Evolutionary conservation across 2,329 filamentous ascomycete species (phyloP).

Genomic region (Trichoderma asperellum): DNA sequence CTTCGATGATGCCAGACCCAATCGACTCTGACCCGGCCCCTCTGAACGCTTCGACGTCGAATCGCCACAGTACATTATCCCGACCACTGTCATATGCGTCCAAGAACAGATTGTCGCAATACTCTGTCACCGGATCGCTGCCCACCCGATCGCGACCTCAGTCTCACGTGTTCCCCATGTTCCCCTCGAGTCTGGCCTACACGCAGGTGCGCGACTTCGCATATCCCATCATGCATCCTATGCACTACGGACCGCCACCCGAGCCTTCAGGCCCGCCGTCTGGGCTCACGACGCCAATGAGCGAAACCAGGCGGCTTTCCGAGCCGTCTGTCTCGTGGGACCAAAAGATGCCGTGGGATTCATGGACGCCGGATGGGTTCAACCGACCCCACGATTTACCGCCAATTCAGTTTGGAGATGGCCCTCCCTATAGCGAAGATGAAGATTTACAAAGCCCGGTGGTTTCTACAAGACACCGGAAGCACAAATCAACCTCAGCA

Average conservation of each 20-base stretch:
- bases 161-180: constrained; percentile 81
- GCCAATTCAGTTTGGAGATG: constrained; percentile 82
- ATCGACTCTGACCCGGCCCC: constrained; percentile 60
- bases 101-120: constrained; percentile 81
- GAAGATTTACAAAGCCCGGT: constrained; percentile 93
- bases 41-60: constrained; percentile 59
- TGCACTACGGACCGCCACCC: constrained; percentile 92
- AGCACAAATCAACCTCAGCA: constrained; percentile 73
- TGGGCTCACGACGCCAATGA: constrained; percentile 80
- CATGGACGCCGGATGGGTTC: constrained; percentile 57
- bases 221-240: constrained; percentile 77
- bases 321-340: constrained; percentile 81
- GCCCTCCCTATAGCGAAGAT: constrained; percentile 92
- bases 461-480: constrained; percentile 81
- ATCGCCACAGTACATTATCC: constrained; percentile 63
- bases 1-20: constrained; percentile 50
- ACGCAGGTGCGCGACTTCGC: constrained; percentile 96
- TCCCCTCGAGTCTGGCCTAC: constrained; percentile 84
- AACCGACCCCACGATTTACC: constrained; percentile 72
- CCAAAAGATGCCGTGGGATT: constrained; percentile 63
- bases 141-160: constrained; percentile 74
- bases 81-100: constrained; percentile 75
- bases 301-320: constrained; percentile 78
- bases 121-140: constrained; percentile 67
- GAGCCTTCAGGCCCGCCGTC: constrained; percentile 72